Evolutionary conservation across 345 rosid genomes (phyloP).

Genomic region (Nasturtium officinale): DNA sequence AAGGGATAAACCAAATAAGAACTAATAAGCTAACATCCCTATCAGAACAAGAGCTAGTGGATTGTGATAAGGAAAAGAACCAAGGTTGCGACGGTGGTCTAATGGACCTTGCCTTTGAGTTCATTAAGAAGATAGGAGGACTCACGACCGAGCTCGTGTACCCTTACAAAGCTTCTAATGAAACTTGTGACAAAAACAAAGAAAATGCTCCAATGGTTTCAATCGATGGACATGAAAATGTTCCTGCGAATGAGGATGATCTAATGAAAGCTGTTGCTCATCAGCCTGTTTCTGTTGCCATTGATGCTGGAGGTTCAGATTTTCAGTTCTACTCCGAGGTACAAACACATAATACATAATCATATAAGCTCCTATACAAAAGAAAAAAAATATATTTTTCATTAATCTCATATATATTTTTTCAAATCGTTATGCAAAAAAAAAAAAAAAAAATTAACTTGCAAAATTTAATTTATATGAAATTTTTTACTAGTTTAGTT

Average conservation of each 20-base stretch:
- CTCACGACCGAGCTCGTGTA: constrained; percentile 65
- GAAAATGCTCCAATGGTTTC: constrained; percentile 71
- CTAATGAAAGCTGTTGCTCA: constrained; percentile 67
- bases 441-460: too few species aligned
- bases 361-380: neutral
- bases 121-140: constrained; percentile 68
- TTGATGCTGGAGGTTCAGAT: constrained; percentile 76
- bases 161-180: constrained; percentile 63
- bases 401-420: neutral
- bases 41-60: constrained; percentile 85
- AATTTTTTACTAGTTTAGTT: neutral
- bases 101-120: constrained; percentile 77
- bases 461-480: too few species aligned
- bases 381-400: neutral
- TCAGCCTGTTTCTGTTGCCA: constrained; percentile 79
- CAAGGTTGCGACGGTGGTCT: constrained; percentile 83
- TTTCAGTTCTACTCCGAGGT: constrained; percentile 73
- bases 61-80: constrained; percentile 63
- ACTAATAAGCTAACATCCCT: constrained; percentile 56
- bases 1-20: constrained; percentile 77
- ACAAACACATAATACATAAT: constrained; percentile 19
- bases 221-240: constrained; percentile 67
- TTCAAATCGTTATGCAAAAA: neutral
- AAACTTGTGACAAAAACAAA: constrained; percentile 58
- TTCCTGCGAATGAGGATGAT: constrained; percentile 67